phyloP scores from a whole-genome alignment of 441 rosid genomes.

The Populus hybrid region DNA sequence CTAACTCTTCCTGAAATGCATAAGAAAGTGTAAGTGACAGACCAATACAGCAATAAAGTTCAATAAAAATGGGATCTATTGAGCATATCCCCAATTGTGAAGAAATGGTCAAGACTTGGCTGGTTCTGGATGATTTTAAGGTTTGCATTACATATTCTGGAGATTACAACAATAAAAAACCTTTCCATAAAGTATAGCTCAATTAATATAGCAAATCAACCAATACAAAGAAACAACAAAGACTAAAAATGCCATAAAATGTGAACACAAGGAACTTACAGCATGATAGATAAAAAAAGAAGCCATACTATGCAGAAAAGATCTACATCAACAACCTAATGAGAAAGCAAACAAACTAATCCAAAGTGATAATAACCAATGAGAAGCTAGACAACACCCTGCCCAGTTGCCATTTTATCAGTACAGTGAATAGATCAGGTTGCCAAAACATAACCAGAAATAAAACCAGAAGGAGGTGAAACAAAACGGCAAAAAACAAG shows the following conservation, averaged over 20 bases:
- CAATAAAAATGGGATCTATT: background rate
- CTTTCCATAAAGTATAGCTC: background rate
- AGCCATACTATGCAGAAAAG: background rate
- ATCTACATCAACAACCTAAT: slow-evolving; percentile 6
- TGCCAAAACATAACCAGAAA: background rate
- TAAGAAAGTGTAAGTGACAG: slow-evolving; percentile 1
- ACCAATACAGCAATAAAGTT: background rate
- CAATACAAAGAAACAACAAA: background rate
- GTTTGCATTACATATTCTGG: background rate
- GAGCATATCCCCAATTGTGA: background rate
- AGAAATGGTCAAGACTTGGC: background rate
- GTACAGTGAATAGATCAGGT: slow-evolving; percentile 4
- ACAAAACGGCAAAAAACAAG: slow-evolving; percentile 2
- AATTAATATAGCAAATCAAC: background rate
- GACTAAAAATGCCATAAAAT: too few species aligned
- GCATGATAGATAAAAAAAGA: background rate
- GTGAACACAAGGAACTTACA: background rate
- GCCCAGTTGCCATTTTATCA: background rate
- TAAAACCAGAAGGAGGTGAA: background rate
- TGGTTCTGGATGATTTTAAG: background rate
- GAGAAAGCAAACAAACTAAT: background rate
- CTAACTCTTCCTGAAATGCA: slow-evolving; percentile 25
- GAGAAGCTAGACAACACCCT: background rate
- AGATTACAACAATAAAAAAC: background rate
- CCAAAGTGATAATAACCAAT: background rate